phyloP scores from a whole-genome alignment of 495 filamentous ascomycete genomes.

The Usnea hakonensis region DNA sequence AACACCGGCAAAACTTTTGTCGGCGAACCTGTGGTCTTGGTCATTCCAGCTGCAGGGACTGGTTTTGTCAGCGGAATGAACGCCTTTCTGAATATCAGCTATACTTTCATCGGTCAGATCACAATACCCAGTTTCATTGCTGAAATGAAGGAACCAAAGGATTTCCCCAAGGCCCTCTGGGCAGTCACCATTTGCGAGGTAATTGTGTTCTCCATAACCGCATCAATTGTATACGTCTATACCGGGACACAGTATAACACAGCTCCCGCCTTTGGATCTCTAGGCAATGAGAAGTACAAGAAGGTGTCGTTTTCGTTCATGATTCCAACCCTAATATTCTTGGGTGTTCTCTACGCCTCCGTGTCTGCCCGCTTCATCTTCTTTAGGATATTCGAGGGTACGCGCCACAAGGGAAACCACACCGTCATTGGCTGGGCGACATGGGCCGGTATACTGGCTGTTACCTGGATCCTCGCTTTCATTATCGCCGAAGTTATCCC shows the following conservation, averaged over 20 bases:
- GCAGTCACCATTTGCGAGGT: conserved; percentile 79
- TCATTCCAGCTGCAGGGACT: conserved; percentile 59
- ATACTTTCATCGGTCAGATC: conserved; percentile 91
- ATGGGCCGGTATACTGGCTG: conserved; percentile 67
- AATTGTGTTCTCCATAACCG: conserved; percentile 70
- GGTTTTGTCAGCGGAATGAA: conserved; percentile 71
- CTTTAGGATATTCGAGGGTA: conserved; percentile 73
- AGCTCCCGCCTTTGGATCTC: conserved; percentile 71
- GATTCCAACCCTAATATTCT: conserved; percentile 84
- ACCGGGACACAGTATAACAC: conserved; percentile 79
- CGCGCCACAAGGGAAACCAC: conserved; percentile 66
- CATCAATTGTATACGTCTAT: conserved; percentile 68
- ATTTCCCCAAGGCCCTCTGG: conserved; percentile 86
- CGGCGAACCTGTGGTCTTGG: conserved; percentile 56
- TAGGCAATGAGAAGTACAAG: conserved; percentile 62
- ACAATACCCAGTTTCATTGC: conserved; percentile 87
- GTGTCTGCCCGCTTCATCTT: conserved; percentile 82
- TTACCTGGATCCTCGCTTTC: conserved; percentile 69
- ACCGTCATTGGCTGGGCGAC: conserved; percentile 73
- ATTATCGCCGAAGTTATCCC: conserved; percentile 84
- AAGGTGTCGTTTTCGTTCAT: conserved; percentile 86
- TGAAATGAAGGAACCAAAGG: conserved; percentile 78
- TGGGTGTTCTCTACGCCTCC: conserved; percentile 81
- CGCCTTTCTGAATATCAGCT: conserved; percentile 83
- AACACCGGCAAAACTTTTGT: conserved; percentile 29